Percentiles rank a stretch among this genome's conserved stretches.
phyloP scores from a whole-genome alignment of 352 stramenopile genomes.

The Globisporangium abappressorium region DNA sequence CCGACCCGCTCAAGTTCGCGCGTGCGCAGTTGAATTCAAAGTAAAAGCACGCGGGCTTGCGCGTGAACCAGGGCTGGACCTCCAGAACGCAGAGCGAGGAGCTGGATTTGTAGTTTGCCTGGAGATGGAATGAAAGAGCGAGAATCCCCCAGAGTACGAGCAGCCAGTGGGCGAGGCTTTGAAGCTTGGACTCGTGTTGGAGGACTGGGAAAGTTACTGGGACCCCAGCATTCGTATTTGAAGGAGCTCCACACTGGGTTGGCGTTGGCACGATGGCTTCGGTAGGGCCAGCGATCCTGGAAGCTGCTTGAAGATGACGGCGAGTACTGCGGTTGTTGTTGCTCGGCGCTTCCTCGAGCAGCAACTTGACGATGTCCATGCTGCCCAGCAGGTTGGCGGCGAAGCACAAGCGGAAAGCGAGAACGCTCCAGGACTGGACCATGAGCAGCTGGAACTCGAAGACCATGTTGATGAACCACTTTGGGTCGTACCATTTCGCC shows the following conservation, averaged over 20 bases:
- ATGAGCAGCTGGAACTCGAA: constrained; percentile 23
- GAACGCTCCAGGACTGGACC: constrained; percentile 32
- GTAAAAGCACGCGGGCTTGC: constrained; percentile 25
- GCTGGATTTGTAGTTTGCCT: constrained; percentile 2
- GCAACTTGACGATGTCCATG: constrained; percentile 33
- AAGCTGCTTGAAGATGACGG: neutral
- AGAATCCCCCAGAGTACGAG: constrained; percentile 17
- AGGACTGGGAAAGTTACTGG: neutral
- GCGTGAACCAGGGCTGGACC: constrained; percentile 28
- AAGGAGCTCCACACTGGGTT: neutral
- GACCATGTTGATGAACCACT: constrained; percentile 27
- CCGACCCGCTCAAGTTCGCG: constrained; percentile 8
- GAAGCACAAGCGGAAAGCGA: constrained; percentile 33
- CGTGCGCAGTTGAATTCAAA: constrained; percentile 26
- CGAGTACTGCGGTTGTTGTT: neutral
- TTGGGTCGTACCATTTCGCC: constrained; percentile 21
- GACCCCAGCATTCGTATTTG: neutral
- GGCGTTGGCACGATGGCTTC: neutral
- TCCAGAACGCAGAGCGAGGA: constrained; percentile 25
- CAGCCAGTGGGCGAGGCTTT: constrained; percentile 2
- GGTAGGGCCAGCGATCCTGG: neutral
- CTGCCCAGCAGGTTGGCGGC: constrained; percentile 29
- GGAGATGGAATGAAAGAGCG: constrained; percentile 21
- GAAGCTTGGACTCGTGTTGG: neutral
- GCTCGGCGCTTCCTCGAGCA: constrained; percentile 14